These are phyloP conservation scores for Paxillus involutus DNA, from an alignment of 768 basidiomycete genomes.

Conservation along the genomic window DNA sequence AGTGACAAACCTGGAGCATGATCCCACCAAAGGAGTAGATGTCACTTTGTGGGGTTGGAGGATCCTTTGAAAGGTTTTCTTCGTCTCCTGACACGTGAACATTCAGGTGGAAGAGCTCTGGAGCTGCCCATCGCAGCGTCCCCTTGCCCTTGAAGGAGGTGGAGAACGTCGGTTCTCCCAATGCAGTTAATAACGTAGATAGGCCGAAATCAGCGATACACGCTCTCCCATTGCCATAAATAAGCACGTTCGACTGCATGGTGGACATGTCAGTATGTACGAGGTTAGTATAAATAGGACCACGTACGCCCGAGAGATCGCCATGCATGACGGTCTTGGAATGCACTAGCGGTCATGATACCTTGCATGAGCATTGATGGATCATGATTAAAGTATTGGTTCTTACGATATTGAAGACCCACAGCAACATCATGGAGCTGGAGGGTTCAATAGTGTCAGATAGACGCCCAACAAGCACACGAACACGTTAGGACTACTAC, in stretches of 20 bases:
- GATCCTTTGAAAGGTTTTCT: neutral
- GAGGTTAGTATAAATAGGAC: neutral
- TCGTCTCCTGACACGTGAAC: neutral
- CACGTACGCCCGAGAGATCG: neutral
- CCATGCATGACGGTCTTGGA: neutral
- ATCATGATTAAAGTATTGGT: neutral
- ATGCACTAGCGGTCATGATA: conserved; percentile 1
- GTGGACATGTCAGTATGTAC: neutral
- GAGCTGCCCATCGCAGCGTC: conserved; percentile 2
- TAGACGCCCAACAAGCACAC: neutral
- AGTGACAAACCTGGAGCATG: neutral
- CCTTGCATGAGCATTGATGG: neutral
- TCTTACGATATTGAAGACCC: conserved; percentile 4
- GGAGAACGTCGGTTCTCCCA: neutral
- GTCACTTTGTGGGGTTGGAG: neutral
- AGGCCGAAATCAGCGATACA: conserved; percentile 2
- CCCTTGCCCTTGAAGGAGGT: neutral
- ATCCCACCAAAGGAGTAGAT: conserved; percentile 1
- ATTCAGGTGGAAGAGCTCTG: neutral
- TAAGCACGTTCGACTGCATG: conserved; percentile 1
- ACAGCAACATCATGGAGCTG: neutral
- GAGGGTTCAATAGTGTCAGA: too few relatives aligned
- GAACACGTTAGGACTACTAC: neutral
- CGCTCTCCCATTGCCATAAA: neutral
- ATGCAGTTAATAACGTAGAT: neutral